A percentile compares a stretch with the other conserved stretches of the same genome.
phyloP scores from a whole-genome alignment of 495 filamentous ascomycete genomes.

The Neohortaea acidophila region DNA sequence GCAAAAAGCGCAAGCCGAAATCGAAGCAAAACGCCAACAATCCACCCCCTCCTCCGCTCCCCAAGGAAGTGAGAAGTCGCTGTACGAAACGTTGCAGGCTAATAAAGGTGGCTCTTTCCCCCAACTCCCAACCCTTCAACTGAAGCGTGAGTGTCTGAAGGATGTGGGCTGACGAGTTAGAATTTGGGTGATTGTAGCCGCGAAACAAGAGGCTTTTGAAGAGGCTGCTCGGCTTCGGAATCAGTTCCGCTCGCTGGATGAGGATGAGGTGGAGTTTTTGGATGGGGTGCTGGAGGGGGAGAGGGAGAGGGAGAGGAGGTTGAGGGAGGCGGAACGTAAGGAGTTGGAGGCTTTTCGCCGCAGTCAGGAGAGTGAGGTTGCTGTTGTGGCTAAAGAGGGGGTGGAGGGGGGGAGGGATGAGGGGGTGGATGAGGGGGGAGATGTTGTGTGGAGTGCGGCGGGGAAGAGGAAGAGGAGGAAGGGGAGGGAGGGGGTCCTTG shows the following conservation, averaged over 20 bases:
- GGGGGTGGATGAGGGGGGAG: constrained; percentile 18
- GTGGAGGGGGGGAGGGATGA: constrained; percentile 37
- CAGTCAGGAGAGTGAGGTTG: too few species aligned
- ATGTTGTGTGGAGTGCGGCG: constrained; percentile 26
- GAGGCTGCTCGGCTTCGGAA: constrained; percentile 64
- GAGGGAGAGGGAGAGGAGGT: constrained; percentile 52
- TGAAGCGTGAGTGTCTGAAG: neutral
- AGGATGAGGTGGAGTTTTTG: constrained; percentile 86
- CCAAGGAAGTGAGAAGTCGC: constrained; percentile 50
- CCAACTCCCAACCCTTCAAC: neutral
- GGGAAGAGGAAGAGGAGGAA: constrained; percentile 45
- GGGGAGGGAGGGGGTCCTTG: constrained; percentile 33
- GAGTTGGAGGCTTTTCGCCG: constrained; percentile 55
- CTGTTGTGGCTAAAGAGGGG: constrained; percentile 47
- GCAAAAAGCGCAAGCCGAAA: constrained; percentile 57
- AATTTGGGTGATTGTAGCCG: constrained; percentile 39
- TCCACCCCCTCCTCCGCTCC: constrained; percentile 31
- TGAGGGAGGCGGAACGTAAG: constrained; percentile 59
- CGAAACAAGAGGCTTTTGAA: constrained; percentile 93
- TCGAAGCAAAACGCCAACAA: constrained; percentile 50
- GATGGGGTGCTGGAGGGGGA: constrained; percentile 59
- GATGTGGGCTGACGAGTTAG: constrained; percentile 42
- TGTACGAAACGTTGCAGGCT: constrained; percentile 77
- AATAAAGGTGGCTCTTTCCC: constrained; percentile 63
- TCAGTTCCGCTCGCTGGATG: constrained; percentile 85